phyloP scores from a whole-genome alignment of 805 yeast species.

The Metschnikowia lunata region DNA sequence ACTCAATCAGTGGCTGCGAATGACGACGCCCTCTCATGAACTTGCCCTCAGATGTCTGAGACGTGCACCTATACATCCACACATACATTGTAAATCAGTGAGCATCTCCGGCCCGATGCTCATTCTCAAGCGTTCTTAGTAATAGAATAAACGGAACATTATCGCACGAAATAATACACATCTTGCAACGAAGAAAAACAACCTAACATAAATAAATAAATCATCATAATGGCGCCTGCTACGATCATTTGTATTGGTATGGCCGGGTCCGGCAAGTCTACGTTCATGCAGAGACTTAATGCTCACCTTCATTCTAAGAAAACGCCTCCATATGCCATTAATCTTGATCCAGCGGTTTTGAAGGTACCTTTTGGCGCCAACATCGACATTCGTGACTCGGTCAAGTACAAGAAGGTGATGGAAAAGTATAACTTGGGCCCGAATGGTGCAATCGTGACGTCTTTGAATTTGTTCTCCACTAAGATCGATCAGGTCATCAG shows the following conservation, averaged over 20 bases:
- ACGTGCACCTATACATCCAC: too few relatives aligned
- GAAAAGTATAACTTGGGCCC: slow-evolving; percentile 94
- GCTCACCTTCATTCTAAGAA: slow-evolving; percentile 75
- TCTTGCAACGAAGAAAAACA: too few relatives aligned
- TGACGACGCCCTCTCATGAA: too few relatives aligned
- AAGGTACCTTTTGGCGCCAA: slow-evolving; percentile 92
- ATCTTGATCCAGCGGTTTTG: slow-evolving; percentile 93
- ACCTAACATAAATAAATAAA: too few relatives aligned
- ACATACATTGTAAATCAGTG: too few relatives aligned
- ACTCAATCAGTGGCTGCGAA: too few relatives aligned
- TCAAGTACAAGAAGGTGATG: slow-evolving; percentile 94
- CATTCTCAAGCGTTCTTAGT: too few relatives aligned
- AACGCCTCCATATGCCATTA: slow-evolving; percentile 83
- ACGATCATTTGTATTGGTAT: slow-evolving; percentile 47
- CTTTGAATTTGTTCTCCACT: slow-evolving; percentile 85
- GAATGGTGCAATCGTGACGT: slow-evolving; percentile 96
- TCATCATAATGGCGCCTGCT: slow-evolving; percentile 14
- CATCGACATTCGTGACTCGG: slow-evolving; percentile 93
- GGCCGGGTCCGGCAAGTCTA: slow-evolving; percentile 88
- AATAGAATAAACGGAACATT: too few relatives aligned
- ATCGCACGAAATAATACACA: too few relatives aligned
- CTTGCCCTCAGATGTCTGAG: too few relatives aligned
- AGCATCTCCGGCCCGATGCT: too few relatives aligned
- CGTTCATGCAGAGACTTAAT: slow-evolving; percentile 92
- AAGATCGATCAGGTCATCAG: slow-evolving; percentile 93